Conservation (phyloP, 2,329 filamentous ascomycete genomes). For the Colletotrichum sojae region DNA sequence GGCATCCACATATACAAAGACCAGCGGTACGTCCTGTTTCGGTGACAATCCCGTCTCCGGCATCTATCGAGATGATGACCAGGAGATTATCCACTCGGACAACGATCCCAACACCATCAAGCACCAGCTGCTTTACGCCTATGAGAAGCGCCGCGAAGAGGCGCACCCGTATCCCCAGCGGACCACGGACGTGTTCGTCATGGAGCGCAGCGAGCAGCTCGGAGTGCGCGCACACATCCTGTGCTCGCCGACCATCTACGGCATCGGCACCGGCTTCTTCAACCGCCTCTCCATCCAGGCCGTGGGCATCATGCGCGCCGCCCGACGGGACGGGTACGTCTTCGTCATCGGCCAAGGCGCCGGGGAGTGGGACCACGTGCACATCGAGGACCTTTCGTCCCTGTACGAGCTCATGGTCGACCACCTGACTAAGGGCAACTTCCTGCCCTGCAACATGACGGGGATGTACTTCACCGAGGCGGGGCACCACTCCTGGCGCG, state of each 20-base stretch:
- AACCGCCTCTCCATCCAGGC: not conserved
- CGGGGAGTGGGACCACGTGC: not conserved
- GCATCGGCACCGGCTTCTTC: not conserved
- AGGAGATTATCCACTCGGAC: not conserved
- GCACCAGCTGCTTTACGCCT: not conserved
- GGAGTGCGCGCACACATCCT: not conserved
- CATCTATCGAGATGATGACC: not conserved
- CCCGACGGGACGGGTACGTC: not conserved
- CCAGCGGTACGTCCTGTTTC: not conserved
- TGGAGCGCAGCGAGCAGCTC: not conserved
- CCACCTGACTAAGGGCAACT: not conserved
- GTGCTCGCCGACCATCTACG: not conserved
- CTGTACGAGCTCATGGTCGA: not conserved
- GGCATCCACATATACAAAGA: not conserved
- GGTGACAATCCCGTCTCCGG: not conserved
- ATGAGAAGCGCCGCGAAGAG: not conserved
- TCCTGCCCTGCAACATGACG: not conserved
- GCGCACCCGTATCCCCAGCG: not conserved
- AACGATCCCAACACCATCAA: not conserved
- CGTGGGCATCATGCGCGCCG: not conserved
- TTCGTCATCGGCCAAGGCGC: not conserved
- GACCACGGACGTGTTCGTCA: not conserved
- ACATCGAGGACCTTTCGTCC: not conserved
- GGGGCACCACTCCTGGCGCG: not conserved
- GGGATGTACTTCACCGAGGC: not conserved